Evolutionary conservation across 495 filamentous ascomycete species (phyloP).

Genomic region (Neurospora hispaniola): DNA sequence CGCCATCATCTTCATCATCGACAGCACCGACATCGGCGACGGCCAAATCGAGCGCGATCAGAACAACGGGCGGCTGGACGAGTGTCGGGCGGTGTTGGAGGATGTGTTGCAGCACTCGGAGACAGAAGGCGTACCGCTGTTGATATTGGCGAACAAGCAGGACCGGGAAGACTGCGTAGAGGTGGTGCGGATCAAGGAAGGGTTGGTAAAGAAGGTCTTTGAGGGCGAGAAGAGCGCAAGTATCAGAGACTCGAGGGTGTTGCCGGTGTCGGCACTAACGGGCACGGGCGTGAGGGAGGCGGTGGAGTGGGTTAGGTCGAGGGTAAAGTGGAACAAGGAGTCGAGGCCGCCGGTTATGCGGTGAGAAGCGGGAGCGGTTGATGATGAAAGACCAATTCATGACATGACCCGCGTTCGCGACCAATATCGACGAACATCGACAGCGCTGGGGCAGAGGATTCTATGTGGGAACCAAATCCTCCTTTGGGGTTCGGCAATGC

Average conservation of each 20-base stretch:
- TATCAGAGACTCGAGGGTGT: conserved; percentile 78
- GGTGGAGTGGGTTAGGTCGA: conserved; percentile 84
- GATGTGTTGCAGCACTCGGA: conserved; percentile 75
- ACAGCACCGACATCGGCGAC: conserved; percentile 84
- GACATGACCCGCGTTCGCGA: no score
- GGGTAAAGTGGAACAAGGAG: conserved; percentile 96
- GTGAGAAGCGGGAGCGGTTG: conserved; percentile 25
- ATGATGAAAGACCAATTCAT: background rate
- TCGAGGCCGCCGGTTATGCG: conserved; percentile 84
- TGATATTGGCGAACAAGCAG: conserved; percentile 95
- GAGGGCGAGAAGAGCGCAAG: conserved; percentile 80
- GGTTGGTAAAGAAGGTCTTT: conserved; percentile 84
- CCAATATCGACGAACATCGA: no score
- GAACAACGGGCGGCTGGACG: conserved; percentile 57
- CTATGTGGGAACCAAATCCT: background rate
- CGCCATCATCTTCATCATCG: conserved; percentile 94
- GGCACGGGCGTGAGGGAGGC: conserved; percentile 89
- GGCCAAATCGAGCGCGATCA: conserved; percentile 51
- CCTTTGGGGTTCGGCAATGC: background rate
- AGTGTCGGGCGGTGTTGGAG: conserved; percentile 83
- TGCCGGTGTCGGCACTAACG: conserved; percentile 84
- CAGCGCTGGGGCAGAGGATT: background rate
- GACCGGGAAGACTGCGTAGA: conserved; percentile 96
- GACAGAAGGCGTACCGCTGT: conserved; percentile 78
- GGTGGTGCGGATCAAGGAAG: conserved; percentile 94